These are phyloP conservation scores for Botrytis squamosa DNA, from an alignment of 2,329 filamentous ascomycete species.

Conservation along the genomic window DNA sequence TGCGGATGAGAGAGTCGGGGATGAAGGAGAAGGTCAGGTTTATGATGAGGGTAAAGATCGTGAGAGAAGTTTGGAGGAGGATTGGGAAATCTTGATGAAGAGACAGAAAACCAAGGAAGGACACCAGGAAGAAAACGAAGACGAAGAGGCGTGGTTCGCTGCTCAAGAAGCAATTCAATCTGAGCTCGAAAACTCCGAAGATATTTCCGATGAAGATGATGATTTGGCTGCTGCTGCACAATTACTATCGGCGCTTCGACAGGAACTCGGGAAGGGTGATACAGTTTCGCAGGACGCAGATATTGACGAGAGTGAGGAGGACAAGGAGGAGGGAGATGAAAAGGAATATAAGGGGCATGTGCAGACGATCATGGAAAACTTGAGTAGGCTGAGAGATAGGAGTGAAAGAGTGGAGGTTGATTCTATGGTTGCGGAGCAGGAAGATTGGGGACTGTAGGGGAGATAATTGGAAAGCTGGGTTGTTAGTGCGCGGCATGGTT, in stretches of 20 bases:
- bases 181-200: background rate
- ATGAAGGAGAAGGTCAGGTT: background rate
- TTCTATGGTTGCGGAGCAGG: too few relatives aligned
- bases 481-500: background rate
- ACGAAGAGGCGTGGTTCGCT: background rate
- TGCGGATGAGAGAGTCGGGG: background rate
- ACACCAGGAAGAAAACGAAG: too few relatives aligned
- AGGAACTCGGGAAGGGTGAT: background rate
- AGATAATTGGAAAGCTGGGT: background rate
- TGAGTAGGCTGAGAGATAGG: background rate
- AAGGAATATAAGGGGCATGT: background rate
- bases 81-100: background rate
- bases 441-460: background rate
- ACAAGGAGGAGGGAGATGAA: background rate
- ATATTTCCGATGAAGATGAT: background rate
- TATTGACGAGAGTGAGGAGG: background rate
- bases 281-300: background rate
- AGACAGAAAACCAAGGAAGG: background rate
- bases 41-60: background rate
- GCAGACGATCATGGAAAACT: background rate
- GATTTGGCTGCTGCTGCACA: background rate
- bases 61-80: background rate
- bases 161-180: background rate
- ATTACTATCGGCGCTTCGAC: background rate
- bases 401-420: background rate